Conservation (phyloP, 805 yeast genomes). For the Hanseniaspora taiwanica region DNA sequence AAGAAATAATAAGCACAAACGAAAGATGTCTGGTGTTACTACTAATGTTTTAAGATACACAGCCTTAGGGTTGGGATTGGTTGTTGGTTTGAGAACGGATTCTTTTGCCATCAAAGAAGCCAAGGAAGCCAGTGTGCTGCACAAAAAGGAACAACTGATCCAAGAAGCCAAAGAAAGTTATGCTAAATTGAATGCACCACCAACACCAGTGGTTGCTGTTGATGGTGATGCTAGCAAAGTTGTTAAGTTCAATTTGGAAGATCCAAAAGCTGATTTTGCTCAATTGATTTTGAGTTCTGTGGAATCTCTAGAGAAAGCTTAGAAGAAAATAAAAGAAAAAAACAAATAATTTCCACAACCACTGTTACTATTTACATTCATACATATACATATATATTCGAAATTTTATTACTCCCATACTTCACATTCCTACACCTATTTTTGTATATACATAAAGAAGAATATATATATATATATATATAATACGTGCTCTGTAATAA, state of each 20-base stretch:
- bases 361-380: neutral
- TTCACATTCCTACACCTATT: too few relatives aligned
- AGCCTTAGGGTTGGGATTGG: conserved; percentile 76
- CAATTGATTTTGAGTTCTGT: conserved; percentile 52
- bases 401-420: too few relatives aligned
- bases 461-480: too few relatives aligned
- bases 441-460: too few relatives aligned
- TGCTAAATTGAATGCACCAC: conserved; percentile 48
- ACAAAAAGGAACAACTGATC: conserved; percentile 60
- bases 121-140: conserved; percentile 42
- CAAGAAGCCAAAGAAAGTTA: conserved; percentile 82
- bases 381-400: too few relatives aligned
- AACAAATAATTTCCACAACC: neutral
- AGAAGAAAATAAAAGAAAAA: neutral
- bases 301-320: conserved; percentile 32
- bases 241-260: conserved; percentile 25
- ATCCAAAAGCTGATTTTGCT: conserved; percentile 81
- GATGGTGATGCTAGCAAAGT: conserved; percentile 39
- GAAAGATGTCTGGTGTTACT: conserved; percentile 32
- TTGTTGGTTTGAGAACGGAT: conserved; percentile 83
- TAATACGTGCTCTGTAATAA: too few relatives aligned
- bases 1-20: neutral
- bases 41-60: conserved; percentile 77
- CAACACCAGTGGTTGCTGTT: conserved; percentile 27
- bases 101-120: conserved; percentile 49